Base-by-base conservation (phyloP, 2,329 filamentous ascomycete genomes). In the Didymella lethalis region DNA sequence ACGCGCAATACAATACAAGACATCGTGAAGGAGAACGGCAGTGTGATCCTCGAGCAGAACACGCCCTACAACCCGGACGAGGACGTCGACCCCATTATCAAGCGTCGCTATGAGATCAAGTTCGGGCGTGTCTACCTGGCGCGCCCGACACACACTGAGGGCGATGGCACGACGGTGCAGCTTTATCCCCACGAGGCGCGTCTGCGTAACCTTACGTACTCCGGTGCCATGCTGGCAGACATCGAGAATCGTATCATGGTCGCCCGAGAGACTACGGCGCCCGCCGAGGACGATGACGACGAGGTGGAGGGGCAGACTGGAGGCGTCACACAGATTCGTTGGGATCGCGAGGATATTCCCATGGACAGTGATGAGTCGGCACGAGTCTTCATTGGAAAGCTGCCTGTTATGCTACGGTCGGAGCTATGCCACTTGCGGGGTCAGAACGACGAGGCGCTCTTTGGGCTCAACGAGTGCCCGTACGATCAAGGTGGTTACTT, bases 401-500 rank as follows among this genome's bases (percentile, higher is more conserved):
- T 99, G 70, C 95, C 95, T 2, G 93, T 98, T 74, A 99, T 99
- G 95, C 85, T 99, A 70, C 97, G 97, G 81, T 97, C 93, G 29
- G 92, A 94, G 78, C 95, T 96, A 69, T 99, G 95, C 78, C 92
- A 96, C 65, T 80, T 99, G 67, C 90, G 90, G 67, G 89, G 90
- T 66, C 87, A 96, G 74, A 86, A 87, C 48, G 94, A 98, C 65
- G 89, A 95, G 52, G 90, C 91, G 48, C 84, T 99, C 1, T 98
- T 96, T 76, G 85, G 91, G 46, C 89, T 96, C 78, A 97, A 97
- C 74, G 95, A 99, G 79, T 99, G 95, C 68, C 95, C 95, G 0
- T 99, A 97, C 77, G 95, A 99, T 73, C 95, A 97, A 74, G 95
- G 95, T 67, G 95, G 95, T 66, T 99, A 99, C 79, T 99, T 99